phyloP scores from a whole-genome alignment of 2,329 filamentous ascomycete species.

The Xylariaceae sp. region DNA sequence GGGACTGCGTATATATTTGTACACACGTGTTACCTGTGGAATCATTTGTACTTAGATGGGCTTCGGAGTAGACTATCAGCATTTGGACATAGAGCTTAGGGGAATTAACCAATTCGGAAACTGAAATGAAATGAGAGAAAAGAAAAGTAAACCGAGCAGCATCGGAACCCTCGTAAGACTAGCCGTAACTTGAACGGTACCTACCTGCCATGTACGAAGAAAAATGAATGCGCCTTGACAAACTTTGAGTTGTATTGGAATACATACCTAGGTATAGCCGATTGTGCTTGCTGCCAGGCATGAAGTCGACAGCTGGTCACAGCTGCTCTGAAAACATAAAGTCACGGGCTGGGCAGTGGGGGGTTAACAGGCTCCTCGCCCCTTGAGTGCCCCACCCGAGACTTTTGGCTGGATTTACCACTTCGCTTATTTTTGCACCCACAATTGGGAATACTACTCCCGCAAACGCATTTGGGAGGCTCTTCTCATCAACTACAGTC shows the following conservation, averaged over 20 bases:
- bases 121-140: no score
- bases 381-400: not conserved
- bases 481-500: constrained; percentile 34
- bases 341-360: not conserved
- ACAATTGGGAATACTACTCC: constrained; percentile 40
- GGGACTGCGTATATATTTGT: not conserved
- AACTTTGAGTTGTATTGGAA: no score
- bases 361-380: not conserved
- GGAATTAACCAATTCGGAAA: no score
- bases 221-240: no score
- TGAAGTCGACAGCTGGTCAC: no score
- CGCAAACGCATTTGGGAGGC: constrained; percentile 31
- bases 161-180: no score
- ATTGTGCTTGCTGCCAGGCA: no score
- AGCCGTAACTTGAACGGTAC: no score
- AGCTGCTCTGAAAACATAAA: no score
- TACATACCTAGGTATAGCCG: no score
- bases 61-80: not conserved
- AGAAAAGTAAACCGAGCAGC: no score
- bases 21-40: not conserved
- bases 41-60: constrained; percentile 8
- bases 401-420: constrained; percentile 27
- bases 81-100: constrained; percentile 2
- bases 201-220: no score
- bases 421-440: constrained; percentile 45